These are phyloP conservation scores for Amphicarpaea edgeworthii DNA, from an alignment of 306 rosid species.

Conservation along the genomic window DNA sequence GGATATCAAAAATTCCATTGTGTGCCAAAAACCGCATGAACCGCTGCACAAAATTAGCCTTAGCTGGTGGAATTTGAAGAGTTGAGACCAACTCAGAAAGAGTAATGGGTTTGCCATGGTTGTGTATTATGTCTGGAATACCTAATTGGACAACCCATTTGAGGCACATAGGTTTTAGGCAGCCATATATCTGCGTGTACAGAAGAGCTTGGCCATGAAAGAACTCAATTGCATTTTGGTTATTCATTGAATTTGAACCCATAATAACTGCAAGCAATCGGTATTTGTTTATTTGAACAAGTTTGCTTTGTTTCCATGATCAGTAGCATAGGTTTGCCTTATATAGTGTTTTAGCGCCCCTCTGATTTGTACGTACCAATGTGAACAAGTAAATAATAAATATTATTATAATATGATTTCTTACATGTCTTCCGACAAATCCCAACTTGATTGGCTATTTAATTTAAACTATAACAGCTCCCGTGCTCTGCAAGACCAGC, in stretches of 20 bases:
- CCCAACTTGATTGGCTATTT: too few relatives aligned
- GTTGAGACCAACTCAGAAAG: background rate
- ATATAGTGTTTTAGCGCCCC: too few relatives aligned
- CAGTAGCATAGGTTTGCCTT: too few relatives aligned
- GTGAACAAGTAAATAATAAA: too few relatives aligned
- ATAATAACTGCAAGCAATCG: background rate
- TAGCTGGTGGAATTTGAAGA: background rate
- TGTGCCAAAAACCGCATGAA: slow-evolving; percentile 38
- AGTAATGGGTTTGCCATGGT: background rate
- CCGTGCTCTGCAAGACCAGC: too few relatives aligned
- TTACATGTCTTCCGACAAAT: too few relatives aligned
- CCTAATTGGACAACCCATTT: background rate
- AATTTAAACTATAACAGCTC: too few relatives aligned
- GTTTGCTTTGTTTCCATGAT: background rate
- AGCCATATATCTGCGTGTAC: background rate
- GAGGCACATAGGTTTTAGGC: background rate
- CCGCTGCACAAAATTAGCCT: background rate
- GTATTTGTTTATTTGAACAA: background rate
- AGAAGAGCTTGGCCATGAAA: slow-evolving; percentile 27
- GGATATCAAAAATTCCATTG: slow-evolving; percentile 40
- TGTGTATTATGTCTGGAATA: background rate
- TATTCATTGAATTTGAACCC: background rate
- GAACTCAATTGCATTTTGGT: background rate
- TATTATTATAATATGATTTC: too few relatives aligned
- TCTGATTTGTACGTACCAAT: too few relatives aligned